phyloP scores from a whole-genome alignment of 2,329 filamentous ascomycete species.

The Beauveria australis region DNA sequence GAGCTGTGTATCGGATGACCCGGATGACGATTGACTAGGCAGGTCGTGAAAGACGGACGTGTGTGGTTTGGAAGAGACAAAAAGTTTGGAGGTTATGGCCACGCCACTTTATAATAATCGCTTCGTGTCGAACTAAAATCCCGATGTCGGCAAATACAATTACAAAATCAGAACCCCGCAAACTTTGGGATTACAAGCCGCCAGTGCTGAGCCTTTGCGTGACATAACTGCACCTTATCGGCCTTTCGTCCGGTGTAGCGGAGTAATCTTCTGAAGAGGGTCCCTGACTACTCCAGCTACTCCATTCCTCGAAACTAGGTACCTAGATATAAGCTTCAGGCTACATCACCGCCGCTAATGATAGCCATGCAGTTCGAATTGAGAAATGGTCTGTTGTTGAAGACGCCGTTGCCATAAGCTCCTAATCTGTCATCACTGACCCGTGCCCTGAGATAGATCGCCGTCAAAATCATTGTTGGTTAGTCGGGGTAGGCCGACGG shows the following conservation, averaged over 20 bases:
- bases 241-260: not conserved
- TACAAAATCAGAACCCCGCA: not conserved
- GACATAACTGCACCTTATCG: not conserved
- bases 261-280: not conserved
- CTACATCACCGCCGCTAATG: not conserved
- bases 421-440: not conserved
- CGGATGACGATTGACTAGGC: too few species aligned
- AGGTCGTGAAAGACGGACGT: not conserved
- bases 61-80: not conserved
- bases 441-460: not conserved
- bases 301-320: not conserved
- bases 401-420: not conserved
- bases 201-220: not conserved
- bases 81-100: not conserved
- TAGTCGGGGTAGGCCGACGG: not conserved
- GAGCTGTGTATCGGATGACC: not conserved
- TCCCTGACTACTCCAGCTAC: slow-evolving; percentile 3
- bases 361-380: not conserved
- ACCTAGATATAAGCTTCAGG: not conserved
- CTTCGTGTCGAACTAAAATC: not conserved
- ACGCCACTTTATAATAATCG: not conserved
- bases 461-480: not conserved
- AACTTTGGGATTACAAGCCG: not conserved
- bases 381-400: not conserved
- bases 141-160: slow-evolving; percentile 1